Evolutionary conservation across 176 grass and related monocot genomes (phyloP).

Genomic region (Hyparrhenia diplandra): DNA sequence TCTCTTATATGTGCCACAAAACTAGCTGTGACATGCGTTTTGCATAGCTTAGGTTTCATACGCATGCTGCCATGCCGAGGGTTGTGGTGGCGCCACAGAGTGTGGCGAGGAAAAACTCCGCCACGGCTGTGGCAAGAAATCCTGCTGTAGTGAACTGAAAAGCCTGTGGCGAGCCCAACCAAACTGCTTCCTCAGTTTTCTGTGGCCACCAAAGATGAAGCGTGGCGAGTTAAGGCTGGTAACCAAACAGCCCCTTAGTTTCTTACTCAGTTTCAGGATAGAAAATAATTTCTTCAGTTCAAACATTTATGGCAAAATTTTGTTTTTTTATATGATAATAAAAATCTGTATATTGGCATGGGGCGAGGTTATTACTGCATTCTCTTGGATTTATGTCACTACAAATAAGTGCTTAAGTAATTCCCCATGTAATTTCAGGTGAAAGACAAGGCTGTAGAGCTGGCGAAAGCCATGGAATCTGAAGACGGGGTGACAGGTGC

Average conservation of each 20-base stretch:
- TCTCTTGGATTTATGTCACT: not conserved
- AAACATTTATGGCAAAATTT: not conserved
- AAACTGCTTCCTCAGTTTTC: no score
- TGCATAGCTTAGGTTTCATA: no score
- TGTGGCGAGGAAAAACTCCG: no score
- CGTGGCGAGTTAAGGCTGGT: no score
- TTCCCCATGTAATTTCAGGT: slow-evolving; percentile 40
- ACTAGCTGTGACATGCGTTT: not conserved
- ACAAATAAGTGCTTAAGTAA: not conserved
- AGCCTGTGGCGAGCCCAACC: no score
- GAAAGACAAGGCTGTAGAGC: slow-evolving; percentile 63
- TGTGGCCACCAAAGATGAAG: no score
- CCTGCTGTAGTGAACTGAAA: no score
- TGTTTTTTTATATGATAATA: no score
- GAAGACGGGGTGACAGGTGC: slow-evolving; percentile 78
- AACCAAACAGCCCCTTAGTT: no score
- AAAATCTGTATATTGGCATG: not conserved
- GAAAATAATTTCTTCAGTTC: not conserved
- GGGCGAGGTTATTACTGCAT: not conserved
- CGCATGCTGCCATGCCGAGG: no score
- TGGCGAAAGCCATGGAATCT: slow-evolving; percentile 76
- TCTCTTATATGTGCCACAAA: not conserved
- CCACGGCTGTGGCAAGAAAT: no score
- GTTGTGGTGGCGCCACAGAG: no score
- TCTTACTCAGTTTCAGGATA: not conserved